Conservation (phyloP, 2,329 filamentous ascomycete genomes). For the Monosporascus sp. region DNA sequence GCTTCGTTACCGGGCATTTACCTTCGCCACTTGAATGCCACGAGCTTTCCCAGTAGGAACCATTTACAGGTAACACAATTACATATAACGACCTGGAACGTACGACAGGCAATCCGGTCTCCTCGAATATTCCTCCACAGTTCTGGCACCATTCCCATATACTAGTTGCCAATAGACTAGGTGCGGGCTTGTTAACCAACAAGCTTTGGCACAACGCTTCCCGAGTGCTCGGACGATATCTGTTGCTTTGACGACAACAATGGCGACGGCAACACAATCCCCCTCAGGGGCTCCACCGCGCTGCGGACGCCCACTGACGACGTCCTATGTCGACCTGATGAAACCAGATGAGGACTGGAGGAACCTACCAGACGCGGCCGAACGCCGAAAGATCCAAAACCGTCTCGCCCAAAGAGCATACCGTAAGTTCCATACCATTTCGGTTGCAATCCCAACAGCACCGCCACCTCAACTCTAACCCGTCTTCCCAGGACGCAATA, state of each 20-base stretch:
- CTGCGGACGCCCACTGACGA: slow-evolving; percentile 27
- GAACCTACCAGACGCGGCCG: slow-evolving; percentile 27
- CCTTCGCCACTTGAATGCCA: too few relatives aligned
- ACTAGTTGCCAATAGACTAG: too few relatives aligned
- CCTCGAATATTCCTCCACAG: too few relatives aligned
- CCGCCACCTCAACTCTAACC: slow-evolving; percentile 3
- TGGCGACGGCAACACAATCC: background rate
- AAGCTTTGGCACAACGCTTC: too few relatives aligned
- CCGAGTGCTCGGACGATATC: background rate
- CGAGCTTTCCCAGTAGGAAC: too few relatives aligned
- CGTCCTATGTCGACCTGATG: slow-evolving; percentile 29
- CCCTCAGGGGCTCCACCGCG: slow-evolving; percentile 18
- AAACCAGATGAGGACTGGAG: slow-evolving; percentile 32
- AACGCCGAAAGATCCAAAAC: slow-evolving; percentile 31
- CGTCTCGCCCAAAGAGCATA: slow-evolving; percentile 30
- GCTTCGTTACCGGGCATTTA: too few relatives aligned
- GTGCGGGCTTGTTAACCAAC: too few relatives aligned
- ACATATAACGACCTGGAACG: too few relatives aligned
- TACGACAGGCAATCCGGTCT: too few relatives aligned
- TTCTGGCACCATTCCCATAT: too few relatives aligned
- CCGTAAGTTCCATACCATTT: slow-evolving; percentile 16
- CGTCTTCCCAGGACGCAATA: slow-evolving; percentile 22
- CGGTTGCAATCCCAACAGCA: background rate
- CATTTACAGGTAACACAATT: too few relatives aligned
- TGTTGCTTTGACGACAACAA: background rate